Conservation (phyloP, 2,329 filamentous ascomycete genomes). For the Bipolaris oryzae region DNA sequence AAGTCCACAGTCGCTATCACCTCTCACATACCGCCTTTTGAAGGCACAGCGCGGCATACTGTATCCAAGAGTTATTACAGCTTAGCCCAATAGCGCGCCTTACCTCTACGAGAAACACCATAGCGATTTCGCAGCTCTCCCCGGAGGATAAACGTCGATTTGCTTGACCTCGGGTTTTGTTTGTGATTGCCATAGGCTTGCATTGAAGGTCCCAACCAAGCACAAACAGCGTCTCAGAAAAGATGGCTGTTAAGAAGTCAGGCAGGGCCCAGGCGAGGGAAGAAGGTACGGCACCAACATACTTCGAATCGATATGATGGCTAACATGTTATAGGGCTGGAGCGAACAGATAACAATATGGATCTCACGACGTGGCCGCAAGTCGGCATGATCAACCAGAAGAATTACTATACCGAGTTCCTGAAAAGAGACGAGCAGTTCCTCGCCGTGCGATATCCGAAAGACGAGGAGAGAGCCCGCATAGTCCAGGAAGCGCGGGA, state of each 20-base stretch:
- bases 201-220: background rate
- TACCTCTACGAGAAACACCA: background rate
- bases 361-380: constrained; percentile 93
- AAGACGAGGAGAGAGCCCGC: constrained; percentile 81
- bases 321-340: constrained; percentile 68
- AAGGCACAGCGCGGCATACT: background rate
- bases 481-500: constrained; percentile 88
- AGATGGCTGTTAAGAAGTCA: constrained; percentile 71
- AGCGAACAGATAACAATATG: constrained; percentile 98
- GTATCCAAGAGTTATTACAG: background rate
- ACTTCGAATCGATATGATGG: background rate
- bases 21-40: constrained; percentile 12
- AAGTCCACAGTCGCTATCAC: background rate
- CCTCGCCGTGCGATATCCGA: constrained; percentile 83
- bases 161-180: constrained; percentile 20
- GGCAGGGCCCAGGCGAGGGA: constrained; percentile 66
- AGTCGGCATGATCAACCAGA: constrained; percentile 94
- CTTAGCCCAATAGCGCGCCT: background rate
- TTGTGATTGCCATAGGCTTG: constrained; percentile 11
- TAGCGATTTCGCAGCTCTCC: background rate
- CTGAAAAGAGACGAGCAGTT: constrained; percentile 98
- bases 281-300: constrained; percentile 54
- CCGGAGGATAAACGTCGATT: constrained; percentile 7
- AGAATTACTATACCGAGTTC: constrained; percentile 95
- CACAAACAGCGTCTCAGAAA: constrained; percentile 6